Evolutionary conservation across 2,329 filamentous ascomycete species (phyloP).

Genomic region (Phaeosphaeria sp.): DNA sequence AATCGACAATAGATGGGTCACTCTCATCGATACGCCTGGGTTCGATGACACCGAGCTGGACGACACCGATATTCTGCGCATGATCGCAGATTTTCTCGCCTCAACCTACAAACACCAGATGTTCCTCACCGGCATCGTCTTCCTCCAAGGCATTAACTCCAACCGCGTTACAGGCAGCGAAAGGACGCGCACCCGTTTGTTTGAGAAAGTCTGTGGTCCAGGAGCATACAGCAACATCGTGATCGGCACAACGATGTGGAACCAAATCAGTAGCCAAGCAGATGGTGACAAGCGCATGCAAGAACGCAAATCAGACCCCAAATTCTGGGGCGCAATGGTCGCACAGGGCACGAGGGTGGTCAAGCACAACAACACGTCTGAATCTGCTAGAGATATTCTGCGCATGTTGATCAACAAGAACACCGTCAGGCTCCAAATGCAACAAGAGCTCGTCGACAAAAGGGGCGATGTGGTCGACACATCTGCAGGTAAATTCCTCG

Average conservation of each 20-base stretch:
- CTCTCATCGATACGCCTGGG: conserved; percentile 55
- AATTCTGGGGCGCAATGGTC: conserved; percentile 3
- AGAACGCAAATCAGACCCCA: neutral
- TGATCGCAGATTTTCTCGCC: conserved; percentile 50
- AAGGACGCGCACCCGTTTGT: conserved; percentile 52
- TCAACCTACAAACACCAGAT: conserved; percentile 38
- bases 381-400: neutral
- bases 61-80: conserved; percentile 52
- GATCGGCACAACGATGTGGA: conserved; percentile 53
- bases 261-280: conserved; percentile 13
- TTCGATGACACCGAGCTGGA: conserved; percentile 54
- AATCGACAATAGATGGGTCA: conserved; percentile 13
- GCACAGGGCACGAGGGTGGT: neutral
- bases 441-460: neutral
- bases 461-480: neutral
- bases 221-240: conserved; percentile 50
- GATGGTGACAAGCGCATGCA: neutral
- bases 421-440: neutral
- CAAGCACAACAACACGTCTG: neutral
- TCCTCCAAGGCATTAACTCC: conserved; percentile 54
- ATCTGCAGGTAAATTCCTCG: neutral
- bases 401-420: neutral
- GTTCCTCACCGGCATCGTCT: conserved; percentile 53
- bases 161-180: conserved; percentile 48
- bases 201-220: conserved; percentile 52